Conservation (phyloP, 106 monocot species). For the Allium sativum region DNA sequence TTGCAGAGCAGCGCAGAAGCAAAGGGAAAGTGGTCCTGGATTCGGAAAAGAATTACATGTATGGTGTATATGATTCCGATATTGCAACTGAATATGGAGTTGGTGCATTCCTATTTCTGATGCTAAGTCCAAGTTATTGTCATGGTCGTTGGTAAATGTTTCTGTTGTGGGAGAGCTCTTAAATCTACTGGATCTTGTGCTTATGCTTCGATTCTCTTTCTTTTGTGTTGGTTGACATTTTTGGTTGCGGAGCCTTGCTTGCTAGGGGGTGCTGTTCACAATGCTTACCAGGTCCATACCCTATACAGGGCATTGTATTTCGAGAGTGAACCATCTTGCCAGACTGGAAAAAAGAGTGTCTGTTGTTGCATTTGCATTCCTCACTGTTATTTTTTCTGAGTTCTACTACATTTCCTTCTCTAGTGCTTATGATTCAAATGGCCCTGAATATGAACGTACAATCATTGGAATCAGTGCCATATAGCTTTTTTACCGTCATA, state of each 20-base stretch:
- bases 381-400: slow-evolving; percentile 62
- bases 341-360: slow-evolving; percentile 68
- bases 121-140: slow-evolving; percentile 21
- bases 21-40: slow-evolving; percentile 21
- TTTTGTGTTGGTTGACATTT: slow-evolving; percentile 22
- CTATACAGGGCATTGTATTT: slow-evolving; percentile 29
- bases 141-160: slow-evolving; percentile 28
- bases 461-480: too few species aligned
- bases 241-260: slow-evolving; percentile 78
- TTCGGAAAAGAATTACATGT: slow-evolving; percentile 26
- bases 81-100: slow-evolving; percentile 28
- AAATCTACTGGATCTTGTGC: slow-evolving; percentile 24
- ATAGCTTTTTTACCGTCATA: too few species aligned
- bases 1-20: slow-evolving; percentile 33
- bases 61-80: slow-evolving; percentile 35
- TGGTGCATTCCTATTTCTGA: slow-evolving; percentile 27
- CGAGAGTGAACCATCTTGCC: slow-evolving; percentile 31
- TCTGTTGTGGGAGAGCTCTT: slow-evolving; percentile 35
- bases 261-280: slow-evolving; percentile 77
- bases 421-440: slow-evolving; percentile 28
- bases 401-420: slow-evolving; percentile 57
- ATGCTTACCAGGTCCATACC: slow-evolving; percentile 41
- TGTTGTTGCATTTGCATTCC: slow-evolving; percentile 75
- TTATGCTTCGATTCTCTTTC: slow-evolving; percentile 34
- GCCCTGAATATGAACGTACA: not conserved